phyloP scores from a whole-genome alignment of 2,329 filamentous ascomycete genomes.

The Cladorrhinum sp. region DNA sequence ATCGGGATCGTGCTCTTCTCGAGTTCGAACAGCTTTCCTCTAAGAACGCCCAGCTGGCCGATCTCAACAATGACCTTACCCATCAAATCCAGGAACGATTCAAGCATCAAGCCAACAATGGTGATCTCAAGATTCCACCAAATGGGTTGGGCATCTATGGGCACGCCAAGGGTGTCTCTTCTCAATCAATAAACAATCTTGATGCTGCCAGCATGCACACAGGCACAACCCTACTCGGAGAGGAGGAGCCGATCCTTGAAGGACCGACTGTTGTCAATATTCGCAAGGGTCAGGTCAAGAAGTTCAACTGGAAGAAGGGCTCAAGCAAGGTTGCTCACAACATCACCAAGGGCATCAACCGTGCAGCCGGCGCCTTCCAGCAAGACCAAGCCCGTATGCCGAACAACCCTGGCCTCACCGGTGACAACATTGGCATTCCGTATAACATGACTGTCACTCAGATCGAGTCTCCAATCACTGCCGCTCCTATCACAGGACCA shows the following conservation, averaged over 20 bases:
- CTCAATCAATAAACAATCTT: slow-evolving; percentile 46
- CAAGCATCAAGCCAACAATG: slow-evolving; percentile 65
- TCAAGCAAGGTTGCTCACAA: slow-evolving; percentile 92
- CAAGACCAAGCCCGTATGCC: slow-evolving; percentile 48
- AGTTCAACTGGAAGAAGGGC: slow-evolving; percentile 99
- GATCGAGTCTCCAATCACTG: slow-evolving; percentile 45
- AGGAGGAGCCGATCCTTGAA: slow-evolving; percentile 65
- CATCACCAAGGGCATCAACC: slow-evolving; percentile 89
- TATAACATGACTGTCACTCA: slow-evolving; percentile 65
- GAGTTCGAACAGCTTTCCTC: slow-evolving; percentile 94
- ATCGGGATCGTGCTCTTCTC: slow-evolving; percentile 88
- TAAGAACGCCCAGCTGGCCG: slow-evolving; percentile 90
- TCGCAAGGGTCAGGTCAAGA: slow-evolving; percentile 88
- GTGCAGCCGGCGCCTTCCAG: slow-evolving; percentile 75
- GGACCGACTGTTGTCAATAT: slow-evolving; percentile 95
- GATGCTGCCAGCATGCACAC: slow-evolving; percentile 55
- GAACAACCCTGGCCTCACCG: slow-evolving; percentile 51
- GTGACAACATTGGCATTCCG: slow-evolving; percentile 65
- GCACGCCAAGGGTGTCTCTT: slow-evolving; percentile 48
- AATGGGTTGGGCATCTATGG: slow-evolving; percentile 58
- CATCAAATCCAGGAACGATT: slow-evolving; percentile 92
- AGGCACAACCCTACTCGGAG: slow-evolving; percentile 56
- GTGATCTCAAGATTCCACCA: slow-evolving; percentile 43
- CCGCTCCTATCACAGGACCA: slow-evolving; percentile 22
- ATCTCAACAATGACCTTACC: slow-evolving; percentile 93